phyloP scores from a whole-genome alignment of 2,329 filamentous ascomycete species.

The Bipolaris cookei region DNA sequence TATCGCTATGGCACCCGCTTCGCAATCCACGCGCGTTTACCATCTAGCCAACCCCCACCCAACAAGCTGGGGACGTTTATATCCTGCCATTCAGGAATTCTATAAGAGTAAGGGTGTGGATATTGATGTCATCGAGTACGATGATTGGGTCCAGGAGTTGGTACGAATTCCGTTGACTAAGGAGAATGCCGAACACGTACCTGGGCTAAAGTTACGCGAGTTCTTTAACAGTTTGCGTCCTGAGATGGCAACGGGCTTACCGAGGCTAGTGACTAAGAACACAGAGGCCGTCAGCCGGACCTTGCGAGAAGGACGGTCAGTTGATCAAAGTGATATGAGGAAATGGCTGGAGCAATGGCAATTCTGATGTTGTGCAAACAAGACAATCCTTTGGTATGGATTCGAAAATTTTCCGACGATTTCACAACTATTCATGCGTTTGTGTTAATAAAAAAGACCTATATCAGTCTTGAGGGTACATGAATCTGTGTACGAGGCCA shows the following conservation, averaged over 20 bases:
- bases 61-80: not conserved
- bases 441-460: no score
- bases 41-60: slow-evolving; percentile 8
- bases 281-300: not conserved
- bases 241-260: not conserved
- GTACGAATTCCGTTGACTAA: not conserved
- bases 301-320: not conserved
- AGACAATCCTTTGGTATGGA: no score
- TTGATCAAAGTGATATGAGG: not conserved
- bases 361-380: no score
- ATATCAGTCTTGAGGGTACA: no score
- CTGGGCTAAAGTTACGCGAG: slow-evolving; percentile 5
- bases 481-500: no score
- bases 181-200: slow-evolving; percentile 5
- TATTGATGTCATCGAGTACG: not conserved
- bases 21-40: no score
- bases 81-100: not conserved
- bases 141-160: slow-evolving; percentile 5
- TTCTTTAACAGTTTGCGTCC: not conserved
- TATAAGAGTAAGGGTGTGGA: not conserved
- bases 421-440: no score
- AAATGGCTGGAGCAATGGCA: not conserved
- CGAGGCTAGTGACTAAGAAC: not conserved
- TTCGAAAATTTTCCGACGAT: no score
- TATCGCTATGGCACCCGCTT: slow-evolving; percentile 2